phyloP scores from a whole-genome alignment of 1,284 basidiomycete species.

The Meripilus lineatus region DNA sequence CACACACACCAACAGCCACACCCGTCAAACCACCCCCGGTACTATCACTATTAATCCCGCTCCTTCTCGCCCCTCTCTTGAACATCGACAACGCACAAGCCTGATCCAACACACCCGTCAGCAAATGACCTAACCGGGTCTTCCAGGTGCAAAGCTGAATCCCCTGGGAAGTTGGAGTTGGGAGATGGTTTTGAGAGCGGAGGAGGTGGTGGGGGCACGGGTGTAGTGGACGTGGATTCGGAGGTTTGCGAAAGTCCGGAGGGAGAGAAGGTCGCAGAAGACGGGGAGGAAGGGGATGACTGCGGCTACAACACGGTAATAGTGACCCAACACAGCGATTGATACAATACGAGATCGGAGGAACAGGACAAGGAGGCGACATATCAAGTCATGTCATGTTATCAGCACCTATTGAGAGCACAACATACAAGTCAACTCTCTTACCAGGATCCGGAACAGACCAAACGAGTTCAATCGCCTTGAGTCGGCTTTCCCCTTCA shows the following conservation, averaged over 20 bases:
- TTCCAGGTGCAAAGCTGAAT: conserved; percentile 44
- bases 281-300: conserved; percentile 51
- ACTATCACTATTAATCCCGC: conserved; percentile 8
- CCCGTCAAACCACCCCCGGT: conserved; percentile 35
- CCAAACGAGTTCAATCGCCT: conserved; percentile 67
- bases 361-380: no score
- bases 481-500: conserved; percentile 46
- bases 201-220: conserved; percentile 26
- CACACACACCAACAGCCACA: conserved; percentile 65
- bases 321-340: no score
- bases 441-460: conserved; percentile 52
- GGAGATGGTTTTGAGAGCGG: conserved; percentile 22
- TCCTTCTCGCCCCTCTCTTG: conserved; percentile 17
- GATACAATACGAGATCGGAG: no score
- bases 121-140: conserved; percentile 41
- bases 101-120: conserved; percentile 46
- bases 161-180: conserved; percentile 35
- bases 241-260: conserved; percentile 30
- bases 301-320: conserved; percentile 38
- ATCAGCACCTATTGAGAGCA: no score
- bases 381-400: no score
- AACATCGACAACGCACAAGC: conserved; percentile 27
- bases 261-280: conserved; percentile 45
- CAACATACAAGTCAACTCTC: conserved; percentile 11
- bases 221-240: conserved; percentile 62